Evolutionary conservation across 163 green algal species (phyloP), one percentile per base, ranked within the genome.

Genomic region (Chlamydomonas reinhardtii): DNA sequence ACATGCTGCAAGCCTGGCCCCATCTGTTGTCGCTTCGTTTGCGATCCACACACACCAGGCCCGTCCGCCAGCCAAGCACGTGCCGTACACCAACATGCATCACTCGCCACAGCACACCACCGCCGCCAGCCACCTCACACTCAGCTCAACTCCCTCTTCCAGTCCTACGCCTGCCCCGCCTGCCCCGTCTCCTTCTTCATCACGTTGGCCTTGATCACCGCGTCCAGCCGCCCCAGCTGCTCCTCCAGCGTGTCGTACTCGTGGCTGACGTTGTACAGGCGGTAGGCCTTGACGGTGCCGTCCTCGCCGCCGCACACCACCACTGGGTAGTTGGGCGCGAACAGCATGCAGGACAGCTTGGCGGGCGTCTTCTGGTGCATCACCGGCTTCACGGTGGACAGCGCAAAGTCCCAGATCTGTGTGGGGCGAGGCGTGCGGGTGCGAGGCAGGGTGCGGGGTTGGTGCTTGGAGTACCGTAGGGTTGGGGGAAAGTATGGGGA

Each of bases 351-450:
- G 19, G 92, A 94, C 34, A 94, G 83, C 75, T 89, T 94, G 34
- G 78, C 73, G 39, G 86, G 77, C 1, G 77, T 43, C 64, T 92
- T 92, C 73, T 95, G 91, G 56, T 86, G 75, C 24, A 89, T 87
- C 17, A 95, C 88, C 0, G 95, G 95, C 70, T 94, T 95, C 70
- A 97, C 88, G 54, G 95, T 95, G 19, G 92, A 96, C 16, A 89
- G 82, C 15, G 89, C 80, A 59, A 98, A 91, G 84, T 98, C 95
- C 95, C 95, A 98, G 29, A 96, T 82, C 90, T 95, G 89, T 84
- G 29, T n/a, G 35, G 29, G 43, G 54, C 17, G 34, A n/a, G 20
- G 66, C 8, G 73, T 12, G 27, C 6, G 54, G 48, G 29, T 12
- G 14, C 12, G 31, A 52, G 43, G 43, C 43, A 54, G 43, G 43